Evolutionary conservation across 352 stramenopile species (phyloP).

Genomic region (Globisporangium megalacanthum): DNA sequence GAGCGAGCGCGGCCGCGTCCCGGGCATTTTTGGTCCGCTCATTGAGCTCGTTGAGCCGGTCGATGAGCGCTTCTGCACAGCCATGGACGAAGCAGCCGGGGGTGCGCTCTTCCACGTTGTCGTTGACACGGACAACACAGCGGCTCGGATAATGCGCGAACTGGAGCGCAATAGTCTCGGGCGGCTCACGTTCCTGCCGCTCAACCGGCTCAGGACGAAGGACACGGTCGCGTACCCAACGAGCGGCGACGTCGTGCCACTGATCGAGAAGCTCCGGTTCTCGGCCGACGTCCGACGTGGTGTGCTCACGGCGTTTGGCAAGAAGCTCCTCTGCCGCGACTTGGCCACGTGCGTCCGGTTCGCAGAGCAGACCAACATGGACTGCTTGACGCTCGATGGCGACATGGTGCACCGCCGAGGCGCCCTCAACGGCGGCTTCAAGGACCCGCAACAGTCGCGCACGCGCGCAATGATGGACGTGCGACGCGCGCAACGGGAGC

Average conservation of each 20-base stretch:
- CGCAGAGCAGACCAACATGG: conserved; percentile 87
- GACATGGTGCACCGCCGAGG: conserved; percentile 97
- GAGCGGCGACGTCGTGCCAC: conserved; percentile 78
- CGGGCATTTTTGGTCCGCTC: conserved; percentile 92
- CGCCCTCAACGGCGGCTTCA: conserved; percentile 96
- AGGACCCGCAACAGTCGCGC: conserved; percentile 84
- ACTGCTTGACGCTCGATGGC: conserved; percentile 98
- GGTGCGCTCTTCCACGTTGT: conserved; percentile 98
- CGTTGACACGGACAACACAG: conserved; percentile 97
- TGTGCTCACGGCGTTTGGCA: conserved; percentile 95
- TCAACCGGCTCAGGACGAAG: conserved; percentile 88
- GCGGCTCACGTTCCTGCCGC: conserved; percentile 96
- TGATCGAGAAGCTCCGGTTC: conserved; percentile 86
- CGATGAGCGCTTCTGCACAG: conserved; percentile 91
- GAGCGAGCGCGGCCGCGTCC: conserved; percentile 63
- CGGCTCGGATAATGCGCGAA: conserved; percentile 91
- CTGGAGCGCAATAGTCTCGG: conserved; percentile 93
- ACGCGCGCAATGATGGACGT: conserved; percentile 83
- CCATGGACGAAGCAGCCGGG: conserved; percentile 94
- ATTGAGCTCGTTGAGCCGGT: conserved; percentile 93
- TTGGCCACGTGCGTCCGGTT: conserved; percentile 87
- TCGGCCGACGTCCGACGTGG: conserved; percentile 83
- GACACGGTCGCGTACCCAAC: conserved; percentile 66
- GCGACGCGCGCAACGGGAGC: conserved; percentile 58
- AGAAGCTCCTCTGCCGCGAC: conserved; percentile 95